Percentiles rank a stretch among this genome's conserved stretches.
Evolutionary conservation across 1,284 basidiomycete genomes (phyloP).

Genomic region (Boletus mariae): DNA sequence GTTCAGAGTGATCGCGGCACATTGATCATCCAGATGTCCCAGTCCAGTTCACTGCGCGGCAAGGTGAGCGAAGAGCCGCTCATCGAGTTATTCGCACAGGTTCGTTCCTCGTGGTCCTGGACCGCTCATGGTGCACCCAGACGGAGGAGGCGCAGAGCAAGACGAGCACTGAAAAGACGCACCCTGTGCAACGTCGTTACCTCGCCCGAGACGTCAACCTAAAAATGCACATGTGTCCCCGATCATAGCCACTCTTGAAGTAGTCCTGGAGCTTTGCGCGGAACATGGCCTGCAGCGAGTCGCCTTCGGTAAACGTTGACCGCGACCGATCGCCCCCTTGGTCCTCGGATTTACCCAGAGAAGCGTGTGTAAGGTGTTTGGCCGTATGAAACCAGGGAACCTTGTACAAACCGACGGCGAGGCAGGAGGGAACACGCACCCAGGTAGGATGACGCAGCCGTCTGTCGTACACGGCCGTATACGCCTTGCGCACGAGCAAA

Average conservation of each 20-base stretch:
- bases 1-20: too few relatives aligned
- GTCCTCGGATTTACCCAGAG: slow-evolving; percentile 53
- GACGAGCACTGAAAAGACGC: too few relatives aligned
- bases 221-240: slow-evolving; percentile 87
- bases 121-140: too few relatives aligned
- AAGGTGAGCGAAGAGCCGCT: too few relatives aligned
- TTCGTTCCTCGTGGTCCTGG: too few relatives aligned
- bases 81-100: too few relatives aligned
- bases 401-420: too few relatives aligned
- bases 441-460: slow-evolving; percentile 89
- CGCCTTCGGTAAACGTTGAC: slow-evolving; percentile 84
- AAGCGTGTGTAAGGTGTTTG: slow-evolving; percentile 82
- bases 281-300: slow-evolving; percentile 73
- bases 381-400: slow-evolving; percentile 63
- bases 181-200: too few relatives aligned
- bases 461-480: slow-evolving; percentile 85
- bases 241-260: slow-evolving; percentile 92
- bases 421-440: slow-evolving; percentile 47
- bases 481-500: slow-evolving; percentile 69
- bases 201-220: too few relatives aligned
- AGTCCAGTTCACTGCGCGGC: too few relatives aligned
- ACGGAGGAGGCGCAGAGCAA: too few relatives aligned
- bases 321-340: slow-evolving; percentile 67
- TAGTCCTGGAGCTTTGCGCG: slow-evolving; percentile 87
- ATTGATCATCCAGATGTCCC: too few relatives aligned